Evolutionary conservation across 495 filamentous ascomycete genomes (phyloP).

Genomic region (Immersiella caudata): DNA sequence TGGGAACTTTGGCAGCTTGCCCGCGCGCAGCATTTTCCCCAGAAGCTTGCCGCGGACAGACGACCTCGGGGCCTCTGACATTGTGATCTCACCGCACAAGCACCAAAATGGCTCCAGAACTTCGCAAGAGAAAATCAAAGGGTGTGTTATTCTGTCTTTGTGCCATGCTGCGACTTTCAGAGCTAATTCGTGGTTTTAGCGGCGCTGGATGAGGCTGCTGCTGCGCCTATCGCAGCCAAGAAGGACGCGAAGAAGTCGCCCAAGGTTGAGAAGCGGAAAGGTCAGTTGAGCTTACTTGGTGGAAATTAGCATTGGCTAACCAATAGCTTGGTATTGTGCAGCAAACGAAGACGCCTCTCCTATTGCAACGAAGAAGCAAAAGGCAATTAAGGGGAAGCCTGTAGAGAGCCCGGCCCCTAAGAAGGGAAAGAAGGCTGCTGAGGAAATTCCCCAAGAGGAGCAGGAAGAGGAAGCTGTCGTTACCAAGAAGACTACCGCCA

Average conservation of each 20-base stretch:
- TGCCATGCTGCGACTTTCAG: not conserved
- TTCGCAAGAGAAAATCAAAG: slow-evolving; percentile 73
- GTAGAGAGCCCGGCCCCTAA: slow-evolving; percentile 21
- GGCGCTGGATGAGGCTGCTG: slow-evolving; percentile 46
- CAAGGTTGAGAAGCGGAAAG: slow-evolving; percentile 56
- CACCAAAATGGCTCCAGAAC: slow-evolving; percentile 66
- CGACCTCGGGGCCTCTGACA: not conserved
- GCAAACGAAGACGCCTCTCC: slow-evolving; percentile 49
- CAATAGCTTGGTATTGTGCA: slow-evolving; percentile 7
- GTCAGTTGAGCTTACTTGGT: slow-evolving; percentile 29
- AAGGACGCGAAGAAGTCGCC: slow-evolving; percentile 57
- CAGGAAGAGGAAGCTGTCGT: slow-evolving; percentile 17
- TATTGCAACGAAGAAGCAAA: slow-evolving; percentile 46
- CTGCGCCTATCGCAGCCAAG: slow-evolving; percentile 53
- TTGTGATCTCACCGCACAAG: slow-evolving; percentile 3
- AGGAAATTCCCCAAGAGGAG: slow-evolving; percentile 11
- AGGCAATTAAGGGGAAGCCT: slow-evolving; percentile 31
- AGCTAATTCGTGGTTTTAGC: not conserved
- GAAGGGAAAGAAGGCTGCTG: slow-evolving; percentile 8
- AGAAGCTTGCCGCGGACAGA: not conserved
- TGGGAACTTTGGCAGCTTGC: not conserved
- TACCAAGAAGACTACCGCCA: slow-evolving; percentile 14
- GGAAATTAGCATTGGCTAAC: not conserved
- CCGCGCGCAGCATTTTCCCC: not conserved
- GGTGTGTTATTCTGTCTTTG: slow-evolving; percentile 49